Evolutionary conservation across 2,329 filamentous ascomycete species (phyloP).

Genomic region (Exophiala aquamarina): DNA sequence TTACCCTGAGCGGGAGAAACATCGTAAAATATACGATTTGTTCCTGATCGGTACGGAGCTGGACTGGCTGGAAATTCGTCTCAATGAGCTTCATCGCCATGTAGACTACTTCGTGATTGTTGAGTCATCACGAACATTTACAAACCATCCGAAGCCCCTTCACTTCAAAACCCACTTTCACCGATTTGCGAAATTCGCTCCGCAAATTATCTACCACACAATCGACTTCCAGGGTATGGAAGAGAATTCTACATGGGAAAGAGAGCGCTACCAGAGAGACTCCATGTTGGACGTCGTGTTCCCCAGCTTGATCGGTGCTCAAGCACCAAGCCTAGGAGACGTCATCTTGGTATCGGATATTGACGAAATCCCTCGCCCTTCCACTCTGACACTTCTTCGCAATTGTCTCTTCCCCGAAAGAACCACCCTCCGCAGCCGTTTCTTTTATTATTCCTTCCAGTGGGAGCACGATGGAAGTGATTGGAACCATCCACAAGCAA

Average conservation of each 20-base stretch:
- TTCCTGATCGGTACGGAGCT: conserved; percentile 64
- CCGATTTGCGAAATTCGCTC: conserved; percentile 53
- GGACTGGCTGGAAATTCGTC: conserved; percentile 65
- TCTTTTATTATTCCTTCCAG: conserved; percentile 62
- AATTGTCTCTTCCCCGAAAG: conserved; percentile 55
- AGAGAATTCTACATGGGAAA: conserved; percentile 44
- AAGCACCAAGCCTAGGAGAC: conserved; percentile 50
- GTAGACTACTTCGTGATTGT: conserved; percentile 68
- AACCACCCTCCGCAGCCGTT: conserved; percentile 52
- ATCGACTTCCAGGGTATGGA: conserved; percentile 36
- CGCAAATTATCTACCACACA: conserved; percentile 62
- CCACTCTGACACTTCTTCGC: conserved; percentile 50
- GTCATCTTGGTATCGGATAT: conserved; percentile 61
- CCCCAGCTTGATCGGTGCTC: conserved; percentile 44
- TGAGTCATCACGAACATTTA: conserved; percentile 60
- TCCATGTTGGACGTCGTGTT: conserved; percentile 60
- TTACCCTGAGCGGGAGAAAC: conserved; percentile 20
- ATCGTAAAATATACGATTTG: conserved; percentile 60
- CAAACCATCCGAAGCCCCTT: conserved; percentile 56
- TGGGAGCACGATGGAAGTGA: conserved; percentile 48
- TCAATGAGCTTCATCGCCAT: conserved; percentile 56
- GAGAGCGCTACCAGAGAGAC: conserved; percentile 56
- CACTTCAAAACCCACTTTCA: conserved; percentile 54
- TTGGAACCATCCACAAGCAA: conserved; percentile 63
- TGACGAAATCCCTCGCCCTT: conserved; percentile 59